Conservation (phyloP, 257 asterid species). For the Marsdenia floribunda region DNA sequence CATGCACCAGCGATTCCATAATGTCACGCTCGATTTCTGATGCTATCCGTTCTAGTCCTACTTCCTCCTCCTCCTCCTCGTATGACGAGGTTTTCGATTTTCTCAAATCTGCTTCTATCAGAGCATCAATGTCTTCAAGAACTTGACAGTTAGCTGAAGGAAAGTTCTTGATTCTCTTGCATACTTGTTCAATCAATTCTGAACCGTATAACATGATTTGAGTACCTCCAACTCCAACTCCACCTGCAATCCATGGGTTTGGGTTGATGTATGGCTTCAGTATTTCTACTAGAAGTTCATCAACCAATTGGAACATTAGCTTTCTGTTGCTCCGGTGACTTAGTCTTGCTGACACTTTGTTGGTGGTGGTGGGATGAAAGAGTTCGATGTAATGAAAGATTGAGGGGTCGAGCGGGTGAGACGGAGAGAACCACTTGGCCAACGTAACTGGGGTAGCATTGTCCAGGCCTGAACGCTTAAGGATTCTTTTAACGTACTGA, state of each 20-base stretch:
- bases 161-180: conserved; percentile 33
- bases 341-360: conserved; percentile 17
- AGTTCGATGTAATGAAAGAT: conserved; percentile 75
- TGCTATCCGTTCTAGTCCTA: conserved; percentile 39
- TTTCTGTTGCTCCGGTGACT: conserved; percentile 49
- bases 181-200: conserved; percentile 34
- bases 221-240: background rate
- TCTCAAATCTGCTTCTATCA: conserved; percentile 44
- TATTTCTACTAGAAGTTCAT: conserved; percentile 51
- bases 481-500: conserved; percentile 43
- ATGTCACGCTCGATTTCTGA: conserved; percentile 60
- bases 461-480: conserved; percentile 54
- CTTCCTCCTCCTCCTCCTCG: conserved; percentile 23
- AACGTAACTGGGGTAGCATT: conserved; percentile 30
- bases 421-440: conserved; percentile 49
- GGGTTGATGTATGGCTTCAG: conserved; percentile 26
- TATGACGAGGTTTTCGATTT: conserved; percentile 1
- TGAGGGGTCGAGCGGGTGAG: conserved; percentile 78
- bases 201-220: conserved; percentile 6
- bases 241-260: conserved; percentile 8
- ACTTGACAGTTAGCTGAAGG: conserved; percentile 58
- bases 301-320: conserved; percentile 64
- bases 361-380: conserved; percentile 33
- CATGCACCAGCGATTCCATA: conserved; percentile 50
- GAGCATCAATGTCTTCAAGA: conserved; percentile 62